Evolutionary conservation across 2,329 filamentous ascomycete species (phyloP).

Genomic region (Fusarium bactridioides): DNA sequence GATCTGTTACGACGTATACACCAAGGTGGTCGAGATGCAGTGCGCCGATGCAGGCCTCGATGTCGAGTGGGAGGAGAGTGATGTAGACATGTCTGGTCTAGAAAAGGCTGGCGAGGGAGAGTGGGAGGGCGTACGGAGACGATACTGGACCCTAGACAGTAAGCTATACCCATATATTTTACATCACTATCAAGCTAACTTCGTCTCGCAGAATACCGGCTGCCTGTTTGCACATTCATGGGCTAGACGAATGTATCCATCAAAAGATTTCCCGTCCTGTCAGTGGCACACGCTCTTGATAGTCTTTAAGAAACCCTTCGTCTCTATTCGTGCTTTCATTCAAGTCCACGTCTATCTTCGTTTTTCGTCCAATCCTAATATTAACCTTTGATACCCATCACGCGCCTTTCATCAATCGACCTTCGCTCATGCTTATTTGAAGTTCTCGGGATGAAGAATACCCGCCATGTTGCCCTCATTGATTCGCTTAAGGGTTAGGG

Average conservation of each 20-base stretch:
- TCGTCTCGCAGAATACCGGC: slow-evolving; percentile 65
- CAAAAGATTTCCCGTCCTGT: neutral
- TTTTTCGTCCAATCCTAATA: slow-evolving; percentile 23
- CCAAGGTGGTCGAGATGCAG: slow-evolving; percentile 90
- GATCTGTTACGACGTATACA: slow-evolving; percentile 96
- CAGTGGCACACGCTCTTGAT: slow-evolving; percentile 20
- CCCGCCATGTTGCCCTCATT: slow-evolving; percentile 69
- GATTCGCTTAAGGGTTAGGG: slow-evolving; percentile 70
- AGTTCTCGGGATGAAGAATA: slow-evolving; percentile 72
- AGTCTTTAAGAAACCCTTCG: slow-evolving; percentile 16
- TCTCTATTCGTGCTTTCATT: slow-evolving; percentile 26
- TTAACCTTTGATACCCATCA: slow-evolving; percentile 21
- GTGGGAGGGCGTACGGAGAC: slow-evolving; percentile 87
- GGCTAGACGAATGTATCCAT: slow-evolving; percentile 53
- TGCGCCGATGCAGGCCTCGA: slow-evolving; percentile 89
- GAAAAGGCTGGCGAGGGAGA: slow-evolving; percentile 73
- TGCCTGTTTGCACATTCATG: slow-evolving; percentile 79
- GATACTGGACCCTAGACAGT: slow-evolving; percentile 88
- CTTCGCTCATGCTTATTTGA: slow-evolving; percentile 44
- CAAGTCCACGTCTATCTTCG: slow-evolving; percentile 34
- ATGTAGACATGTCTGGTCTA: slow-evolving; percentile 72
- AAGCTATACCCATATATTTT: slow-evolving; percentile 44
- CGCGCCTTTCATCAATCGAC: slow-evolving; percentile 13
- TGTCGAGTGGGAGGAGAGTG: slow-evolving; percentile 82
- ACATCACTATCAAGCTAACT: slow-evolving; percentile 33